phyloP scores from a whole-genome alignment of 257 asterid species.

The Fraxinus americana region DNA sequence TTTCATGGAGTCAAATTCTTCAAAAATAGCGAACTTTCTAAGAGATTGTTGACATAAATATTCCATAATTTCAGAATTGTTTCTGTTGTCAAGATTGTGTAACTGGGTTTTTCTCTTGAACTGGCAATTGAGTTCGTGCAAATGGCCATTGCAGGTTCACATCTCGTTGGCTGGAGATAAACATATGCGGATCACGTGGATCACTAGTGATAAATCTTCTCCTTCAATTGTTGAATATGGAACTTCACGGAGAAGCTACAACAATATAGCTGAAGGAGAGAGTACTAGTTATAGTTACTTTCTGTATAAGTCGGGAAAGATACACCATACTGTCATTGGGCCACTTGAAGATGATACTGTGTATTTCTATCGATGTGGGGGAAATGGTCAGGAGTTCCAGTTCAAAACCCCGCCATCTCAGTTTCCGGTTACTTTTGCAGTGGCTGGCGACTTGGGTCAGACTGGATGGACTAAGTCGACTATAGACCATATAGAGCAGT shows the following conservation, averaged over 20 bases:
- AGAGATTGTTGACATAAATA: neutral
- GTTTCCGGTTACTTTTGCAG: conserved; percentile 49
- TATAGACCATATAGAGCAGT: conserved; percentile 43
- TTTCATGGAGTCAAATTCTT: neutral
- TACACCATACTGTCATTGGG: conserved; percentile 54
- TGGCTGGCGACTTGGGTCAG: conserved; percentile 62
- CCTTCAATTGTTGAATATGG: conserved; percentile 79
- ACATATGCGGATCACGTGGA: conserved; percentile 76
- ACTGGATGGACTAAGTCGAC: conserved; percentile 63
- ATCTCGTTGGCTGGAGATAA: conserved; percentile 87
- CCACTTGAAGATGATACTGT: conserved; percentile 44
- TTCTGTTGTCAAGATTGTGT: neutral
- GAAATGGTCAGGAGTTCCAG: conserved; percentile 45
- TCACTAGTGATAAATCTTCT: conserved; percentile 53
- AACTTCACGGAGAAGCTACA: conserved; percentile 58
- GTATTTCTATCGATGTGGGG: conserved; percentile 52
- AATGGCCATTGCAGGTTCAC: conserved; percentile 67
- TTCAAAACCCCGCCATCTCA: conserved; percentile 52
- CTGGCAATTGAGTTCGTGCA: neutral
- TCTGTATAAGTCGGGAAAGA: conserved; percentile 48
- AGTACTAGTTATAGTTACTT: conserved; percentile 44
- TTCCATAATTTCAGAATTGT: neutral
- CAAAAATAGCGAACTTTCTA: neutral
- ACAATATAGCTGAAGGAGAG: conserved; percentile 40
- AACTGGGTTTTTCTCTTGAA: neutral